Conservation (phyloP, 2,329 filamentous ascomycete genomes). For the Colletotrichum abscissum region DNA sequence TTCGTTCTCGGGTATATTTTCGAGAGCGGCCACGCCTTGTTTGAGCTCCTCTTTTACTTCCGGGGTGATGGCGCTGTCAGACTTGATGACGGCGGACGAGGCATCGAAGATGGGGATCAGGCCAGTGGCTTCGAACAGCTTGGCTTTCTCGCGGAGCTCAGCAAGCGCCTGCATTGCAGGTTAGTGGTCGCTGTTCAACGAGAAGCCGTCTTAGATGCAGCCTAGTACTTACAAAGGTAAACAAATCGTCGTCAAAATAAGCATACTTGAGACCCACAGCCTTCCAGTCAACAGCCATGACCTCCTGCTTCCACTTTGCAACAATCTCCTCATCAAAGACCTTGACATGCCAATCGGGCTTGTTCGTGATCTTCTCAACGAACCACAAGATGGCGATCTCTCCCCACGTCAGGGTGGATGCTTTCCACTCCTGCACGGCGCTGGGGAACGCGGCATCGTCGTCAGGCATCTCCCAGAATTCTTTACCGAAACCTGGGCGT, state of each 20-base stretch:
- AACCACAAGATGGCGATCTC: conserved; percentile 42
- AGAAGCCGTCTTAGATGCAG: background rate
- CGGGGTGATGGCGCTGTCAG: conserved; percentile 43
- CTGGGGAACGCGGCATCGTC: conserved; percentile 2
- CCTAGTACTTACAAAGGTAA: conserved; percentile 41
- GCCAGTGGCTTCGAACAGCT: conserved; percentile 45
- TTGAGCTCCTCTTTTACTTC: conserved; percentile 50
- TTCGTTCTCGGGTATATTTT: conserved; percentile 58
- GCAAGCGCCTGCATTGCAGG: conserved; percentile 42
- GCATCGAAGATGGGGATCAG: conserved; percentile 49
- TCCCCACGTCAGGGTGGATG: conserved; percentile 21
- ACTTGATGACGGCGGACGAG: conserved; percentile 47
- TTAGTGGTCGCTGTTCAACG: background rate
- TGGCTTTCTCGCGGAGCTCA: conserved; percentile 47
- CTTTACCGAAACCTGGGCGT: conserved; percentile 19
- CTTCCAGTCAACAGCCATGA: conserved; percentile 44
- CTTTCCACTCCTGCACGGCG: conserved; percentile 8
- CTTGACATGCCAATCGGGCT: conserved; percentile 42
- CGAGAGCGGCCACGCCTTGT: conserved; percentile 56
- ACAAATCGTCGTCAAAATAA: conserved; percentile 45
- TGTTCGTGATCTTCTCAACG: conserved; percentile 43
- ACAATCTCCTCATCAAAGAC: conserved; percentile 39
- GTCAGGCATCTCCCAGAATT: background rate
- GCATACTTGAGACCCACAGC: conserved; percentile 36
- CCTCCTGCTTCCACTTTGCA: conserved; percentile 39